A percentile compares a stretch with the other conserved stretches of the same genome.
phyloP scores from a whole-genome alignment of 192 early-diverging fungal genomes.

The Lobosporangium transversale region DNA sequence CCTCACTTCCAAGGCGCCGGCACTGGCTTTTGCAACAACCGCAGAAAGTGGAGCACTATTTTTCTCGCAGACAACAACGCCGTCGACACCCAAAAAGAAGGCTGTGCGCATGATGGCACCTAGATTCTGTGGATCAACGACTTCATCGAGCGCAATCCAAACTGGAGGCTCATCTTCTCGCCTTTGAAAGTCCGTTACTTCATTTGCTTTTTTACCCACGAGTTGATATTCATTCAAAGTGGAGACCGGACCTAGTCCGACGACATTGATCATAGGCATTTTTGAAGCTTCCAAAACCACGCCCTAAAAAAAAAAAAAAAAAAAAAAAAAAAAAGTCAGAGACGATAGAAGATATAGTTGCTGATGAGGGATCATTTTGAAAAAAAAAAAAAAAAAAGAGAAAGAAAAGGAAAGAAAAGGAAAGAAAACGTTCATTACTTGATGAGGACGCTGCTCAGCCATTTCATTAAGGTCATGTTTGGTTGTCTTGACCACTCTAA shows the following conservation, averaged over 20 bases:
- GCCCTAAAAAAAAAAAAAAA: constrained; percentile 43
- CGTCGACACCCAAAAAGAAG: constrained; percentile 74
- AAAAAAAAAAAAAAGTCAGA: background rate
- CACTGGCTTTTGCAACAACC: constrained; percentile 71
- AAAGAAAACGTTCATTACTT: constrained; percentile 42
- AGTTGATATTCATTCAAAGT: constrained; percentile 1
- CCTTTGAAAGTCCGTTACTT: constrained; percentile 7
- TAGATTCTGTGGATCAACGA: constrained; percentile 73
- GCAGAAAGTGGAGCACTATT: constrained; percentile 70
- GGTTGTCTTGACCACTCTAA: constrained; percentile 36
- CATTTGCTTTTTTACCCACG: background rate
- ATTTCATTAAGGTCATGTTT: constrained; percentile 61
- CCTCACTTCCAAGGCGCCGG: constrained; percentile 76
- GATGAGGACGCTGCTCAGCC: constrained; percentile 60
- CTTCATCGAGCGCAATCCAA: constrained; percentile 65
- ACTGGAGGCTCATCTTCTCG: constrained; percentile 43
- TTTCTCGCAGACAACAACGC: constrained; percentile 66
- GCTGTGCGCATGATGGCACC: constrained; percentile 75
- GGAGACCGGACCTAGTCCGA: constrained; percentile 18
- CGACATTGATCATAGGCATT: constrained; percentile 10
- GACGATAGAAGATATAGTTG: too few relatives aligned
- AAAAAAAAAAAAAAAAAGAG: background rate
- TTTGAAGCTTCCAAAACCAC: constrained; percentile 59
- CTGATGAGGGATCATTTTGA: too few relatives aligned
- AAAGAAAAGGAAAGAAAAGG: background rate